phyloP scores from a whole-genome alignment of 2,329 filamentous ascomycete genomes.

The Ceratocystis cacaofunesta region DNA sequence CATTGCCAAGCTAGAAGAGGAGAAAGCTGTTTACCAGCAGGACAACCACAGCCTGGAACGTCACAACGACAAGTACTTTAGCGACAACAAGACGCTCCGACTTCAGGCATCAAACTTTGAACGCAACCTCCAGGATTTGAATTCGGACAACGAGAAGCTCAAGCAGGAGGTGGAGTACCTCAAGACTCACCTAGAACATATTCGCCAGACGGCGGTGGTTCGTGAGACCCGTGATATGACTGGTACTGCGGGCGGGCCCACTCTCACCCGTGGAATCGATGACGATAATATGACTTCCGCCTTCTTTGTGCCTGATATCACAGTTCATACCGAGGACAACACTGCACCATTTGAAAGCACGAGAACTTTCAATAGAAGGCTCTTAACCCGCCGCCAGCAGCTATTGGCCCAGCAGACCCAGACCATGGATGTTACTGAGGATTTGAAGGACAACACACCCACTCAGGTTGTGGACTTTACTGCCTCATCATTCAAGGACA shows the following conservation, averaged over 20 bases:
- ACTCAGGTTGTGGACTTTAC: conserved; percentile 23
- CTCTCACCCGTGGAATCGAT: conserved; percentile 19
- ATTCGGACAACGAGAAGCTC: conserved; percentile 33
- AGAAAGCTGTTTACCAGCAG: conserved; percentile 32
- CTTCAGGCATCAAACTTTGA: conserved; percentile 36
- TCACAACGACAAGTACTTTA: conserved; percentile 41
- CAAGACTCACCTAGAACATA: conserved; percentile 32
- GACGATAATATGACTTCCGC: conserved; percentile 45
- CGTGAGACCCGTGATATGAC: conserved; percentile 25
- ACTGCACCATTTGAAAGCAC: conserved; percentile 27
- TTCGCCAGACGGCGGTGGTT: conserved; percentile 27
- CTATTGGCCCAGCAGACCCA: conserved; percentile 64
- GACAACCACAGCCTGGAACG: conserved; percentile 39
- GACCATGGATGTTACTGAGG: conserved; percentile 86
- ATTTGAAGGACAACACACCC: conserved; percentile 32
- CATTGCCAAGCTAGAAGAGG: conserved; percentile 27
- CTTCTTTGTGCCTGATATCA: conserved; percentile 44
- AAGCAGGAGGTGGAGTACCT: conserved; percentile 34
- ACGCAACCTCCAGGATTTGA: conserved; percentile 31
- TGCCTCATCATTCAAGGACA: conserved; percentile 20
- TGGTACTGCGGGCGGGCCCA: not conserved
- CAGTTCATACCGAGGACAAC: conserved; percentile 32
- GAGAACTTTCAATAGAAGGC: conserved; percentile 24
- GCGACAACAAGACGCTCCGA: conserved; percentile 35
- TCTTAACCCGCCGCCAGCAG: conserved; percentile 27